Base-by-base conservation (phyloP, 1,139 yeast genomes). In the Suhomyces bolitotheri region DNA sequence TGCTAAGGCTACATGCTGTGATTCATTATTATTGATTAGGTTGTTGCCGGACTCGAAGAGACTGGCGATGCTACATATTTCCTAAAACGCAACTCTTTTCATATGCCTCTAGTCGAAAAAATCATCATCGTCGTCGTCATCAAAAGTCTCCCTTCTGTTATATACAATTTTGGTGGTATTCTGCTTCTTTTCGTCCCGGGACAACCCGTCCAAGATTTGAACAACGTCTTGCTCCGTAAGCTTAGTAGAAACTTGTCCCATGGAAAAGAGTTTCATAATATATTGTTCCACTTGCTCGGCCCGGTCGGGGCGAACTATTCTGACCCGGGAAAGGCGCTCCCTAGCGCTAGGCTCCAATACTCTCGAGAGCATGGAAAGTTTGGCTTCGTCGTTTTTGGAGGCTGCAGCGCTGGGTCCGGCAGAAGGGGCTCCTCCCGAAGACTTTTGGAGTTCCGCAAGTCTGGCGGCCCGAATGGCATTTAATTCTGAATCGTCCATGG, bases 391-490 rank as follows among this genome's bases (percentile, higher is more conserved):
- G 26, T 45, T 52, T n/a, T 48, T 35, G 27, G 44, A 29, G 7
- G 43, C 40, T 17, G 43, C 42, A n/a, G 43, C 50, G 14, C 47
- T 45, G 31, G 43, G 36, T 41, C 45, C 27, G 64, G 69, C 2
- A 73, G 22, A 13, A 29, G 38, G 33, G 2, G 40, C 36, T 2
- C 39, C 36, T 4, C 39, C 38, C 9, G 46, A 58, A 47, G 70
- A 71, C 44, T 73, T 73, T 53, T 86, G 95, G 45, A 90, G 69
- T 59, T 89, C 96, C 10, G 85, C 82, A 47, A 90, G 62, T 47
- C 97, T 76, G 10, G 97, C 96, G 33, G 87, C 85, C 51, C 97
- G 75, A 44, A 90, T 85, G 15, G 96, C 96, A 49, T 82, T 80
- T 41, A 90, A 66, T 59, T 90, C 97, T 20, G 84, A 65, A 60